A percentile compares a stretch with the other conserved stretches of the same genome.
These are phyloP conservation scores for Phlyctochytrium arcticum DNA, from an alignment of 192 early-diverging fungal genomes.

Conservation along the genomic window DNA sequence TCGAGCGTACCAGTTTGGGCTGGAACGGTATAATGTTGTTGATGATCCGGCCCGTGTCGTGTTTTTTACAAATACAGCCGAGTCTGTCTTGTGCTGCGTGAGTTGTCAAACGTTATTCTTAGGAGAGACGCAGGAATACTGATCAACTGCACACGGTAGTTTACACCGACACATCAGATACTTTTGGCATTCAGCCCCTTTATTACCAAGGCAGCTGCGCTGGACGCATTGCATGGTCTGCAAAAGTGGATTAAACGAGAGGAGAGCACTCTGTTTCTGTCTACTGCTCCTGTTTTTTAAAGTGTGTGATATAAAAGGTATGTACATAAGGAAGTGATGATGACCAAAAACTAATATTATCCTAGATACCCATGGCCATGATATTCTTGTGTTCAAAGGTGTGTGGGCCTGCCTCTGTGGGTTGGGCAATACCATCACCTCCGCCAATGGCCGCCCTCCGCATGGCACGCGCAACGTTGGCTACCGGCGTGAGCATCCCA, in stretches of 20 bases:
- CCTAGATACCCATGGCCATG: conserved; percentile 6
- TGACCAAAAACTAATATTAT: background rate
- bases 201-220: conserved; percentile 33
- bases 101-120: too few species aligned
- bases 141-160: too few species aligned
- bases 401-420: background rate
- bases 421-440: background rate
- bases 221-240: conserved; percentile 59
- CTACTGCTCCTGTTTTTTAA: conserved; percentile 6
- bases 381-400: conserved; percentile 22
- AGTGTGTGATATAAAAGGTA: background rate
- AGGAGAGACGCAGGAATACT: too few species aligned
- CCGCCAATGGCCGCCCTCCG: background rate
- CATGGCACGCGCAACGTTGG: conserved; percentile 19
- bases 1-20: conserved; percentile 17
- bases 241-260: conserved; percentile 53
- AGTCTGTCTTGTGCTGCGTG: conserved; percentile 20
- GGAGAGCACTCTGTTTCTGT: conserved; percentile 22
- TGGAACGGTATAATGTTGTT: conserved; percentile 1
- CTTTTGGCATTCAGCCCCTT: conserved; percentile 37
- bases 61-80: background rate
- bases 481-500: conserved; percentile 22
- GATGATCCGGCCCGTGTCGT: background rate
- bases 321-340: background rate
- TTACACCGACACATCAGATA: conserved; percentile 24